Conservation (phyloP, 441 rosid species). For the Brassica balearica region DNA sequence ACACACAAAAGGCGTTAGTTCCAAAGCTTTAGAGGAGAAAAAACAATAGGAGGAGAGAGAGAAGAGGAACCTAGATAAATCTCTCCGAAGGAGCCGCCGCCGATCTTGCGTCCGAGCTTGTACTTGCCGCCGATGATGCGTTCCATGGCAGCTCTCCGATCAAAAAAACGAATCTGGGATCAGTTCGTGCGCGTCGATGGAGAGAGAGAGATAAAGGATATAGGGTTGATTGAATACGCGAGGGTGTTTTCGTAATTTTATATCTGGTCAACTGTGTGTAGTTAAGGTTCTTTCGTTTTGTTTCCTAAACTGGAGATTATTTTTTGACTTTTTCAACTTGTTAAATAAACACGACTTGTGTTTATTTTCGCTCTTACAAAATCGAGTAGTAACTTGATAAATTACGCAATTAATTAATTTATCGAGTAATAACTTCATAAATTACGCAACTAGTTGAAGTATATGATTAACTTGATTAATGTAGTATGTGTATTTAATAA, state of each 20-base stretch:
- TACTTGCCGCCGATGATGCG: slow-evolving; percentile 88
- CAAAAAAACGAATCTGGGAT: slow-evolving; percentile 39
- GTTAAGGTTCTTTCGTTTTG: neutral
- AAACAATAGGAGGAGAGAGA: neutral
- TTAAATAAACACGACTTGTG: neutral
- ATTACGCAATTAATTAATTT: neutral
- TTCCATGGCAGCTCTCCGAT: slow-evolving; percentile 58
- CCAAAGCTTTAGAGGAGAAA: neutral
- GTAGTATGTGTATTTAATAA: neutral
- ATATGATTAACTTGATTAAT: neutral
- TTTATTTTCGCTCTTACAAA: slow-evolving; percentile 1
- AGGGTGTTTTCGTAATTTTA: neutral
- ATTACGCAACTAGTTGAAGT: neutral
- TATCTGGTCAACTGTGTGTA: neutral
- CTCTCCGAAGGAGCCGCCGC: slow-evolving; percentile 97
- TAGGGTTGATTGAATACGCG: slow-evolving; percentile 31
- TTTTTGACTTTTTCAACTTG: neutral
- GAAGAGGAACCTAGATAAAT: slow-evolving; percentile 58
- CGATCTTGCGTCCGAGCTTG: slow-evolving; percentile 96
- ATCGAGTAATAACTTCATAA: neutral
- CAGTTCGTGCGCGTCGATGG: slow-evolving; percentile 19
- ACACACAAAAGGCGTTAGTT: neutral
- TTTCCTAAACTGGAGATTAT: neutral
- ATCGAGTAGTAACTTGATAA: neutral
- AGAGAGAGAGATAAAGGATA: slow-evolving; percentile 25